phyloP scores from a whole-genome alignment of 805 yeast species.

The Cyberlindnera euphorbiiphila region DNA sequence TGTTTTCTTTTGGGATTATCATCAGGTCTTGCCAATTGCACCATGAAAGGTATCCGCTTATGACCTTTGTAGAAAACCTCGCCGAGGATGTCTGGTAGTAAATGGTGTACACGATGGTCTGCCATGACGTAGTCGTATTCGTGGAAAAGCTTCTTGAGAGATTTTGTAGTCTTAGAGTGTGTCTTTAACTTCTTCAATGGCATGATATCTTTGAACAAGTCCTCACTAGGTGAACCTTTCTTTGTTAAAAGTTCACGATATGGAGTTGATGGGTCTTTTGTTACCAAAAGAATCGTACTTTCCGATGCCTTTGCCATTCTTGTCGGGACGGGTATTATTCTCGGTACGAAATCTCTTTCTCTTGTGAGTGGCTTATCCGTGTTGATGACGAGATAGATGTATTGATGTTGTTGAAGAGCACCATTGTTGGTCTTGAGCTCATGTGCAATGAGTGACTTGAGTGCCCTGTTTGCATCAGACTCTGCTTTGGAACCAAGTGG shows the following conservation, averaged over 20 bases:
- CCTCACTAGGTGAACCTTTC: conserved; percentile 20
- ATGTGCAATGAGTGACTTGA: conserved; percentile 31
- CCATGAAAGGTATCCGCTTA: conserved; percentile 63
- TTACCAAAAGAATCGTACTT: conserved; percentile 54
- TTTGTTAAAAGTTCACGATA: conserved; percentile 47
- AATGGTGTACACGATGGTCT: conserved; percentile 63
- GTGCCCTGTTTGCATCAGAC: conserved; percentile 20
- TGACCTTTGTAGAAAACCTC: conserved; percentile 58
- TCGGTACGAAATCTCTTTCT: conserved; percentile 47
- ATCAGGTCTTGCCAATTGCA: conserved; percentile 46
- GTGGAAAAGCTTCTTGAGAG: conserved; percentile 45
- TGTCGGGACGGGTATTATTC: conserved; percentile 55
- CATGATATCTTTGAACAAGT: conserved; percentile 18
- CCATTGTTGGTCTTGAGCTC: conserved; percentile 21
- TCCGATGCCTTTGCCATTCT: conserved; percentile 47
- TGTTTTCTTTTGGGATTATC: conserved; percentile 33
- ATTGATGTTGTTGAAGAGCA: conserved; percentile 8
- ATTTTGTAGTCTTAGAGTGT: conserved; percentile 39
- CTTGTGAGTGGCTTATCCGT: conserved; percentile 42
- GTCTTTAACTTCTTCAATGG: conserved; percentile 47
- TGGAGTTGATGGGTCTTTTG: conserved; percentile 67
- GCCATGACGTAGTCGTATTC: conserved; percentile 67
- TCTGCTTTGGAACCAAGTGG: conserved; percentile 10
- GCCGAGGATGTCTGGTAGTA: conserved; percentile 57
- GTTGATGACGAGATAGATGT: conserved; percentile 39